phyloP scores from a whole-genome alignment of 2,329 filamentous ascomycete species.

The Dothiorella sarmentorum region DNA sequence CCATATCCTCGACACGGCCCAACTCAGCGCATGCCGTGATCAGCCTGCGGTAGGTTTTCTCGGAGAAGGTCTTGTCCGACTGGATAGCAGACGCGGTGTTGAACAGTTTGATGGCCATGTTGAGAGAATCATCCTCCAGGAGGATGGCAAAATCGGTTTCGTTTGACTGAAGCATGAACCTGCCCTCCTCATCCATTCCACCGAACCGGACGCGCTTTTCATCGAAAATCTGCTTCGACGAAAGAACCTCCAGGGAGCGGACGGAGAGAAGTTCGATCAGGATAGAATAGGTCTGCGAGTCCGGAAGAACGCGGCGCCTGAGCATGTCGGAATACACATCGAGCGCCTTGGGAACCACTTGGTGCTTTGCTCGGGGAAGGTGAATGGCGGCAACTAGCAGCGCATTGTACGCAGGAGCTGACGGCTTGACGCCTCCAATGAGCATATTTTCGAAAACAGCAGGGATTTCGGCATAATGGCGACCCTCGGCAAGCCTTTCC shows the following conservation, averaged over 20 bases:
- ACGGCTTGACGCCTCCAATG: slow-evolving; percentile 74
- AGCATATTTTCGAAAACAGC: slow-evolving; percentile 89
- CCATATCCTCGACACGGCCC: slow-evolving; percentile 82
- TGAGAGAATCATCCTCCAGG: slow-evolving; percentile 80
- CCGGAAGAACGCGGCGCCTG: slow-evolving; percentile 73
- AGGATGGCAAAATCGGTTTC: slow-evolving; percentile 85
- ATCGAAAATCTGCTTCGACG: slow-evolving; percentile 70
- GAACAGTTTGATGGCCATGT: slow-evolving; percentile 82
- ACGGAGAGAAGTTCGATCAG: slow-evolving; percentile 78
- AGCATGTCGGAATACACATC: slow-evolving; percentile 98
- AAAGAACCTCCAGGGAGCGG: slow-evolving; percentile 73
- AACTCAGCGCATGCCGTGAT: slow-evolving; percentile 83
- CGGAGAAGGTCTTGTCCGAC: slow-evolving; percentile 62
- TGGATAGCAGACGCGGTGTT: slow-evolving; percentile 66
- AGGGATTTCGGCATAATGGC: slow-evolving; percentile 82
- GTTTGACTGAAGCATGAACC: slow-evolving; percentile 84
- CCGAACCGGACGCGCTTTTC: slow-evolving; percentile 81
- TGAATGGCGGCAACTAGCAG: slow-evolving; percentile 80
- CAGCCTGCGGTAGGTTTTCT: slow-evolving; percentile 79
- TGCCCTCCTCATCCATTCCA: slow-evolving; percentile 76
- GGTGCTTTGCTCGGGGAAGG: slow-evolving; percentile 72
- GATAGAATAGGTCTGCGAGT: slow-evolving; percentile 83
- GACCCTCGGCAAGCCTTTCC: slow-evolving; percentile 65
- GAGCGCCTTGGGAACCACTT: slow-evolving; percentile 84
- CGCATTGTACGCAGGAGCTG: slow-evolving; percentile 85